A percentile compares a stretch with the other conserved stretches of the same genome.
phyloP scores from a whole-genome alignment of 768 basidiomycete species.

The Solioccasus polychromus region DNA sequence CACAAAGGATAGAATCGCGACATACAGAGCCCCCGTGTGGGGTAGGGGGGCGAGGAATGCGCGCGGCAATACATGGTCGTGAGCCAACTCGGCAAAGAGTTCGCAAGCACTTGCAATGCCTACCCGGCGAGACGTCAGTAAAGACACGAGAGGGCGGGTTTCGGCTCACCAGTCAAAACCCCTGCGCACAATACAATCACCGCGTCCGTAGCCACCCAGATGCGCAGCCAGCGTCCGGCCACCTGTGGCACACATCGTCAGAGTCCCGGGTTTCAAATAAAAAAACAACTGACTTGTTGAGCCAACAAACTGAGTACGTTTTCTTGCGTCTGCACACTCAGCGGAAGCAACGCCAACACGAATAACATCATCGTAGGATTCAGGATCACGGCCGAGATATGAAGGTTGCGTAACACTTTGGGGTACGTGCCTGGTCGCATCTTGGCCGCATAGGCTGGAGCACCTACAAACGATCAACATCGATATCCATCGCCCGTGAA shows the following conservation, averaged over 20 bases:
- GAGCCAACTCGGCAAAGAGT: conserved; percentile 54
- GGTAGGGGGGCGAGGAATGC: conserved; percentile 49
- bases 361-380: conserved; percentile 57
- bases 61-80: conserved; percentile 59
- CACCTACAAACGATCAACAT: conserved; percentile 35
- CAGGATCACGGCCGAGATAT: conserved; percentile 54
- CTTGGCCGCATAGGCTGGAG: conserved; percentile 62
- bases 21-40: conserved; percentile 48
- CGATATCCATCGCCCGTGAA: not conserved
- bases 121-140: conserved; percentile 17
- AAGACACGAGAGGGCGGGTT: not conserved
- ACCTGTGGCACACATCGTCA: conserved; percentile 33
- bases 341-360: conserved; percentile 57
- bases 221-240: conserved; percentile 59
- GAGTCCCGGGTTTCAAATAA: not conserved
- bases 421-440: conserved; percentile 57
- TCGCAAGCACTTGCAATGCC: conserved; percentile 59
- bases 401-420: conserved; percentile 61
- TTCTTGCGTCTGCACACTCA: conserved; percentile 44
- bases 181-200: conserved; percentile 71
- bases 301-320: conserved; percentile 70
- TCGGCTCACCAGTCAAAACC: conserved; percentile 55
- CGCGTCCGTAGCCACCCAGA: conserved; percentile 63
- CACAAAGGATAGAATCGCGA: conserved; percentile 50
- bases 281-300: conserved; percentile 38